Percentiles rank a stretch among this genome's conserved stretches.
phyloP scores from a whole-genome alignment of 495 filamentous ascomycete species.

The Neurospora sp. region DNA sequence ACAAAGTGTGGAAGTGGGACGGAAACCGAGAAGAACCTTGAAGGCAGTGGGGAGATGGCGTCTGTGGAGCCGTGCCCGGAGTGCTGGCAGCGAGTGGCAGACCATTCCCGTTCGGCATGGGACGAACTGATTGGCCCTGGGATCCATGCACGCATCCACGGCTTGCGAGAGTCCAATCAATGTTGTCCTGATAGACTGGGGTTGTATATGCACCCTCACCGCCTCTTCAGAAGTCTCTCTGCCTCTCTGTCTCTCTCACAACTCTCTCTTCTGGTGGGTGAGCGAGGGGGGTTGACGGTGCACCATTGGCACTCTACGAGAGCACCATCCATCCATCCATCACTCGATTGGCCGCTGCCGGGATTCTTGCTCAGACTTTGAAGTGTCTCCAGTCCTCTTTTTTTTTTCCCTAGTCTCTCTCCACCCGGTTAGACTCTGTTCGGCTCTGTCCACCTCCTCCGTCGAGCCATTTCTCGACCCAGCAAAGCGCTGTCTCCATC shows the following conservation, averaged over 20 bases:
- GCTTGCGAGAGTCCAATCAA: constrained; percentile 20
- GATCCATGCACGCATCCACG: constrained; percentile 17
- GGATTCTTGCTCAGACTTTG: neutral
- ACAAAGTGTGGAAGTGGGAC: neutral
- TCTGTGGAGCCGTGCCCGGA: neutral
- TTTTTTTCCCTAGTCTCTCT: neutral
- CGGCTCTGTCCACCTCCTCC: neutral
- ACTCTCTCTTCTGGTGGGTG: neutral
- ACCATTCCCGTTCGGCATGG: neutral
- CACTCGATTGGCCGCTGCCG: neutral
- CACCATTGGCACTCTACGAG: neutral
- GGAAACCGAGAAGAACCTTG: neutral
- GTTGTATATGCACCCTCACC: constrained; percentile 26
- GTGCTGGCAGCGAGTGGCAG: neutral
- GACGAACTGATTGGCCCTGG: constrained; percentile 15
- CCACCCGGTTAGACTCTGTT: neutral
- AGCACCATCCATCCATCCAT: neutral
- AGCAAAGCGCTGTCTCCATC: neutral
- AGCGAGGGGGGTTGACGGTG: neutral
- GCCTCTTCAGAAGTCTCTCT: constrained; percentile 22
- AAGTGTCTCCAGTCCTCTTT: neutral
- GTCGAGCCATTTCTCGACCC: neutral
- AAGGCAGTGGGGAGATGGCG: neutral
- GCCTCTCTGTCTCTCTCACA: constrained; percentile 1
- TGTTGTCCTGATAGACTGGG: constrained; percentile 13